Evolutionary conservation across 2,329 filamentous ascomycete species (phyloP), one percentile per base, ranked within the genome.

Genomic region (Cytospora piceae): DNA sequence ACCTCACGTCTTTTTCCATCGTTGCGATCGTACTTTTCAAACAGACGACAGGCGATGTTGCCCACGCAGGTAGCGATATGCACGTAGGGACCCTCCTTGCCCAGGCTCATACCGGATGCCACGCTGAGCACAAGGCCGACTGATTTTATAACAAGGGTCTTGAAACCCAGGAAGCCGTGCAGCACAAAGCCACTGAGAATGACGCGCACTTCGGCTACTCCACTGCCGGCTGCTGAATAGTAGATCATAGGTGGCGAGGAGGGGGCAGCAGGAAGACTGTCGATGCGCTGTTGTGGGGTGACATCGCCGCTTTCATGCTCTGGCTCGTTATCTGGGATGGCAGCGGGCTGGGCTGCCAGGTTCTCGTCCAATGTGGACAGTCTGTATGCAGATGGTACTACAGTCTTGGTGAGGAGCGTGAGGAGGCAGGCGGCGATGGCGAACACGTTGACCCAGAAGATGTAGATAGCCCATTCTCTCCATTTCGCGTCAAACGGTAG

Each of bases 121-220:
- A 98, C 93, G 75, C 92, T 96, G 64, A 98, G 83, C 66, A 97
- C 86, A 56, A 99, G 81, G 17, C 90, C 93, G 20, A 91, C 72
- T 0, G 92, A 91, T 76, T 99, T 99, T 78, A 96, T 85, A 6
- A 94, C 77, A 34, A 99, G 83, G 0, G 95, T 98, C 74, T 90
- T 91, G 49, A 96, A 77, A 71, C 95, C 95, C 9, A 99, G 85
- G 74, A 98, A 98, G 1, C 95, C 94, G 81, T 98, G 95, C 63
- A 99, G 82, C 63, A 99, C 94, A 73, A 98, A 99, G 7, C 95
- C 95, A 72, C 93, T 97, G n/a, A 98, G 85, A 66, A 98, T 98
- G 67, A 98, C 95, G 70, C 95, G 94, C 64, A 98, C 94, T 79
- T 99, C 95, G 8, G 95, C 95, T 15, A 99, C 95, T 72, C 95